Percentiles rank a stretch among this genome's conserved stretches.
Conservation (phyloP, 176 grass and related monocot species). For the Oryza punctata region DNA sequence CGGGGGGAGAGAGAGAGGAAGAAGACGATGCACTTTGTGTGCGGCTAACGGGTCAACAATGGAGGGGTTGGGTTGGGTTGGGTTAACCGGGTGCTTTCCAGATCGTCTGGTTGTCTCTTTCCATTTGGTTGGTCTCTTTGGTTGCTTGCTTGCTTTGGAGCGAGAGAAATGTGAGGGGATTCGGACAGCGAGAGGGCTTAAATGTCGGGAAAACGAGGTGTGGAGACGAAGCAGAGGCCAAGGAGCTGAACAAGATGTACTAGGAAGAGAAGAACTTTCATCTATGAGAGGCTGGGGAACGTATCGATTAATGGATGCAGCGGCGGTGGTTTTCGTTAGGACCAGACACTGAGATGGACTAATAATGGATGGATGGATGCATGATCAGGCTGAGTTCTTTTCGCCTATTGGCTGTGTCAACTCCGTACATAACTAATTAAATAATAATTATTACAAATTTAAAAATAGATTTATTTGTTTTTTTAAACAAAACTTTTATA, state of each 20-base stretch:
- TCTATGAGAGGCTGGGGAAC: not conserved
- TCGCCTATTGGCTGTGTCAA: too few species aligned
- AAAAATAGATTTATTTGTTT: too few species aligned
- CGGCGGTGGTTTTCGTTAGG: not conserved
- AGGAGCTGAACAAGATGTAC: not conserved
- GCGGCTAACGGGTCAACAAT: conserved; percentile 22
- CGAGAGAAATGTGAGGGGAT: conserved; percentile 42
- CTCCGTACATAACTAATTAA: too few species aligned
- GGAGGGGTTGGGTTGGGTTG: not conserved
- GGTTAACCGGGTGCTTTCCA: not conserved
- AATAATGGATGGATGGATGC: too few species aligned
- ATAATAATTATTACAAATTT: too few species aligned
- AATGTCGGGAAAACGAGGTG: not conserved
- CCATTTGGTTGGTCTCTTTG: conserved; percentile 35
- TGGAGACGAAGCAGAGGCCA: not conserved
- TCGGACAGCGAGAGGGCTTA: conserved; percentile 40
- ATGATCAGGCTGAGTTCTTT: too few species aligned
- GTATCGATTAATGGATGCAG: not conserved
- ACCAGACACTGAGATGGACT: not conserved
- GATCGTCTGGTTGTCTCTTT: conserved; percentile 33
- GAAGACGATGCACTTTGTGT: not conserved
- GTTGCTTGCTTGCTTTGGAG: conserved; percentile 32
- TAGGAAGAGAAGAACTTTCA: not conserved
- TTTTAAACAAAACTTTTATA: too few species aligned
- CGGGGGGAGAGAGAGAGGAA: not conserved